Evolutionary conservation across 2,329 filamentous ascomycete species (phyloP), one percentile per base, ranked within the genome.

Genomic region (Stachybotrys chartarum): DNA sequence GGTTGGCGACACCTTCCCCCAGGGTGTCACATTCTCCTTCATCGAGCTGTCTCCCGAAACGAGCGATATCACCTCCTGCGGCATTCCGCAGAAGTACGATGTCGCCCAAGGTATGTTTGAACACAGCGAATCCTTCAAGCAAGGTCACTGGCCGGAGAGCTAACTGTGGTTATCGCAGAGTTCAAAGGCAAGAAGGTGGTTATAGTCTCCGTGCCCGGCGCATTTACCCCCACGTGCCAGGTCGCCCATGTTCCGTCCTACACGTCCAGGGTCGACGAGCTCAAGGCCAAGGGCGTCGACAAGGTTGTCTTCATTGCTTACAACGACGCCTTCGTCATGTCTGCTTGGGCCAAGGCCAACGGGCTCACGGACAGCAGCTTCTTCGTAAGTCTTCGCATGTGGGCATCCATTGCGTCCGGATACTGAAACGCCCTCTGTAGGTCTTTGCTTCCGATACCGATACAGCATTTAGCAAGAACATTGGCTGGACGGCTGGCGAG

Each of bases 271-370:
- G 75, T 86, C 63, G 77, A 82, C 54, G 78, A 86, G 68, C 79
- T 95, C 72, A 86, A 85, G 76, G 76, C 77, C 68, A 93, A 93
- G 81, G 90, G 89, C 65, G 88, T 95, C 62, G 91, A 96, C 73
- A 73, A 87, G 60, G 83, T 96, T 66, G 82, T 90, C 62, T 84
- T 94, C 68, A 86, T 95, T 67, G 88, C 90, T 57, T 87, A 78
- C 78, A 96, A 96, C 75, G 91, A 96, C 74, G 78, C 86, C 60
- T 95, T 80, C 69, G 91, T 96, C 72, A 93, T 93, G 89, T 86
- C 84, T 65, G 90, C 88, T 54, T 94, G 90, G 90, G 87, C 85
- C 75, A 96, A 96, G 82, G 90, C 91, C 68, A 93, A 95, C 75
- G 80, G 80, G 54, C 79, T 93, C 68, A 86, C 82, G 68, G 84